These are phyloP conservation scores for Cyberlindnera lachancei DNA, from an alignment of 805 yeast genomes.

Conservation along the genomic window DNA sequence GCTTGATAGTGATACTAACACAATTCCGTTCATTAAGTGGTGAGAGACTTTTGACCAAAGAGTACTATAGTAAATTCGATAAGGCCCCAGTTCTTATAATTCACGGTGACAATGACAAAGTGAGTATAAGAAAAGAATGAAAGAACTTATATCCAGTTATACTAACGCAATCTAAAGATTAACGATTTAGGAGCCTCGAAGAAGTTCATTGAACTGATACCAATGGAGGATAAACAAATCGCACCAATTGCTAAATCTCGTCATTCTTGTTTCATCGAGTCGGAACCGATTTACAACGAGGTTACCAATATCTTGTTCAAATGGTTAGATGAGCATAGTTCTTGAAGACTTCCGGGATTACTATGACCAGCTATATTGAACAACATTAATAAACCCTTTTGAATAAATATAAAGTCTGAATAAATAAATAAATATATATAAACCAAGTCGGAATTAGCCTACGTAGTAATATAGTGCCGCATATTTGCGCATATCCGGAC, in stretches of 20 bases:
- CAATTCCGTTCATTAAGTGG: slow-evolving; percentile 44
- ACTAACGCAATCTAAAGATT: slow-evolving; percentile 33
- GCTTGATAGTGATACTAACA: slow-evolving; percentile 4
- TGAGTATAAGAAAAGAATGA: slow-evolving; percentile 46
- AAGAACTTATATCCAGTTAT: not conserved
- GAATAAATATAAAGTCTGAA: too few species aligned
- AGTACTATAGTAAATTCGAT: slow-evolving; percentile 21
- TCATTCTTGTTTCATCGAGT: slow-evolving; percentile 42
- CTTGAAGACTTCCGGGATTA: too few species aligned
- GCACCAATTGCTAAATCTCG: slow-evolving; percentile 25
- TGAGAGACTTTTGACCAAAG: slow-evolving; percentile 34
- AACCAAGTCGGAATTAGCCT: too few species aligned
- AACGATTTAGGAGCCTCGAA: slow-evolving; percentile 33
- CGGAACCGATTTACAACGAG: slow-evolving; percentile 30
- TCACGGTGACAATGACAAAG: slow-evolving; percentile 59
- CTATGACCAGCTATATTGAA: too few species aligned
- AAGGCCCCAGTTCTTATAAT: slow-evolving; percentile 43
- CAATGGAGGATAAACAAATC: slow-evolving; percentile 14
- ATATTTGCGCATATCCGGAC: too few species aligned
- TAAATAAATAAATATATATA: too few species aligned
- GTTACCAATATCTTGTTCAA: slow-evolving; percentile 31
- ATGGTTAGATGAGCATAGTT: slow-evolving; percentile 28
- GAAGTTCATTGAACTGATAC: slow-evolving; percentile 9
- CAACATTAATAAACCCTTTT: too few species aligned
- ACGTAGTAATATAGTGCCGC: too few species aligned